These are phyloP conservation scores for Phytophthora quininea DNA, from an alignment of 352 stramenopile species.

Conservation along the genomic window DNA sequence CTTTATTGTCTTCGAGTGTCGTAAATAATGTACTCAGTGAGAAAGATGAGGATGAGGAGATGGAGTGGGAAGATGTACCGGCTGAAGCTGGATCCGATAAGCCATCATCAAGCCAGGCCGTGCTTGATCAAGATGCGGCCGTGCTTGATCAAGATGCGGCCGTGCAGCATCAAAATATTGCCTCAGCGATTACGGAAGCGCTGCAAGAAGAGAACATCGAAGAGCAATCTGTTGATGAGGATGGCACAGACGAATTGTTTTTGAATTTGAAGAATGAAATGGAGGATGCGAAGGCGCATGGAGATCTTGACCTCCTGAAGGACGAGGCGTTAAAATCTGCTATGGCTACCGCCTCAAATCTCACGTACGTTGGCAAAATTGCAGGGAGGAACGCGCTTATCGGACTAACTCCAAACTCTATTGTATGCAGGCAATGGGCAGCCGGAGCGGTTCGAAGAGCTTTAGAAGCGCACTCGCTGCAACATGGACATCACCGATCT, in stretches of 20 bases:
- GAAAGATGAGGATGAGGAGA: conserved; percentile 37
- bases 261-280: conserved; percentile 69
- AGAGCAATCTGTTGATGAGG: conserved; percentile 10
- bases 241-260: conserved; percentile 52
- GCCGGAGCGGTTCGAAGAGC: conserved; percentile 77
- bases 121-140: neutral
- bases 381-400: neutral
- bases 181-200: too few species aligned
- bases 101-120: neutral
- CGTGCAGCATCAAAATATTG: neutral
- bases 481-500: conserved; percentile 32
- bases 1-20: neutral
- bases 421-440: conserved; percentile 69
- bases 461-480: conserved; percentile 64
- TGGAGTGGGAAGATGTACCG: conserved; percentile 61
- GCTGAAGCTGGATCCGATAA: neutral
- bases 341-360: conserved; percentile 82
- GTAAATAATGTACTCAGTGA: neutral
- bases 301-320: conserved; percentile 65
- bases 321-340: conserved; percentile 79
- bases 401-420: neutral
- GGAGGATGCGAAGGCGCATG: conserved; percentile 72
- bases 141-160: neutral
- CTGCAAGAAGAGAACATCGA: conserved; percentile 6
- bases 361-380: conserved; percentile 51